A percentile compares a stretch with the other conserved stretches of the same genome.
Evolutionary conservation across 192 early-diverging fungal species (phyloP).

Genomic region (Gaertneriomyces semiglobifer): DNA sequence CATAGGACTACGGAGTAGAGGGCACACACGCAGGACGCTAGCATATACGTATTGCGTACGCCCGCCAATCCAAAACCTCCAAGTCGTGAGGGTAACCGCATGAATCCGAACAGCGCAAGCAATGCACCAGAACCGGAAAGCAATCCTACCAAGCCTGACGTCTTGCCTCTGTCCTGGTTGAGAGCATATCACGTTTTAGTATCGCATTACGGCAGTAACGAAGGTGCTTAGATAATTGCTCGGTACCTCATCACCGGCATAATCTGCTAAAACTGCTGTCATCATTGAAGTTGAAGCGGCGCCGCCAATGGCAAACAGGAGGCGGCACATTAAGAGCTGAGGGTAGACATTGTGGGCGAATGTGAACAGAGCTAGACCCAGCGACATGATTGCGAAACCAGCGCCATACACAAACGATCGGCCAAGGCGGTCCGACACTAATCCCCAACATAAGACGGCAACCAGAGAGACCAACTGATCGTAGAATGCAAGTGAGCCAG

Average conservation of each 20-base stretch:
- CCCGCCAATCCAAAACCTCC: slow-evolving; percentile 24
- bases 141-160: slow-evolving; percentile 58
- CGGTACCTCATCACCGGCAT: slow-evolving; percentile 41
- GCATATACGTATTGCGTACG: slow-evolving; percentile 34
- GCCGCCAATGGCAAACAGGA: slow-evolving; percentile 68
- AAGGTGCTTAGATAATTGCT: neutral
- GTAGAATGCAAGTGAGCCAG: slow-evolving; percentile 61
- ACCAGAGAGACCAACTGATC: slow-evolving; percentile 61
- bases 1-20: slow-evolving; percentile 44
- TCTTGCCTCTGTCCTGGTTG: slow-evolving; percentile 36
- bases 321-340: slow-evolving; percentile 52
- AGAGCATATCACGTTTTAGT: neutral
- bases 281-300: slow-evolving; percentile 65
- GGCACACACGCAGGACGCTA: slow-evolving; percentile 32
- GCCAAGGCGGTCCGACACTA: slow-evolving; percentile 58
- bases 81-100: slow-evolving; percentile 44
- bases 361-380: slow-evolving; percentile 49
- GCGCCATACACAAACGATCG: slow-evolving; percentile 51
- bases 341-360: slow-evolving; percentile 57
- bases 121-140: slow-evolving; percentile 61
- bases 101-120: slow-evolving; percentile 46
- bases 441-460: slow-evolving; percentile 56
- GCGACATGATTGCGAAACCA: slow-evolving; percentile 53
- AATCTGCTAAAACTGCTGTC: slow-evolving; percentile 62
- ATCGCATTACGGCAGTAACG: neutral